Evolutionary conservation across 2,329 filamentous ascomycete genomes (phyloP), one percentile per base, ranked within the genome.

Genomic region (Colletotrichum costaricense): DNA sequence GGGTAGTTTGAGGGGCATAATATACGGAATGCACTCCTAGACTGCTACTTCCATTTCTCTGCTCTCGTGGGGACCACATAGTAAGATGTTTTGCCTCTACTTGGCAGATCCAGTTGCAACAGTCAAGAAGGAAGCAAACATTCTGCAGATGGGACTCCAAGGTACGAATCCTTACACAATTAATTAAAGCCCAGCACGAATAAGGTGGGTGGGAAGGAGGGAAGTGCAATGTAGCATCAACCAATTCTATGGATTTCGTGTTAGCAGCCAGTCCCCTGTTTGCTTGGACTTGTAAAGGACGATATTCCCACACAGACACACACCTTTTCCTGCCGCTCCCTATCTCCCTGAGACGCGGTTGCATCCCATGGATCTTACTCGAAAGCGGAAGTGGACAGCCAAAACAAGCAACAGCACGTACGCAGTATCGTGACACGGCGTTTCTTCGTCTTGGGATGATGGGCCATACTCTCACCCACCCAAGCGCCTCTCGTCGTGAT

Each of bases 281-380:
- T 65, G 70, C 60, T 67, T 72, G 35, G 57, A 63, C 69, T 58
- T 67, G 49, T 30, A 62, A 59, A 42, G 56, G 56, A 52, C 38
- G 55, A 55, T 73, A 73, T 73, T 62, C 35, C 60, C 56, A 56
- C 58, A 38, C 55, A 58, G 62, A 55, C 55, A 58, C 26, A 30
- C 55, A 33, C 52, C 11, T 14, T 24, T 63, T 54, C n/a, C 22
- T 65, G 67, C 28, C 66, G 55, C 56, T 73, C 70, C n/a, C 60
- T 56, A 57, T 70, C 30, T 65, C 35, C 55, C 56, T 52, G 33
- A 42, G 60, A 70, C 56, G 60, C 67, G 67, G 33, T 70, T 55
- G 56, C 60, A 57, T 38, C 42, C 42, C 38, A 16, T 42, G 42
- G 42, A 49, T n/a, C 1, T 24, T 60, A 24, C 38, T 52, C 56